phyloP scores from a whole-genome alignment of 1,284 basidiomycete species.

The Malassezia japonica region DNA sequence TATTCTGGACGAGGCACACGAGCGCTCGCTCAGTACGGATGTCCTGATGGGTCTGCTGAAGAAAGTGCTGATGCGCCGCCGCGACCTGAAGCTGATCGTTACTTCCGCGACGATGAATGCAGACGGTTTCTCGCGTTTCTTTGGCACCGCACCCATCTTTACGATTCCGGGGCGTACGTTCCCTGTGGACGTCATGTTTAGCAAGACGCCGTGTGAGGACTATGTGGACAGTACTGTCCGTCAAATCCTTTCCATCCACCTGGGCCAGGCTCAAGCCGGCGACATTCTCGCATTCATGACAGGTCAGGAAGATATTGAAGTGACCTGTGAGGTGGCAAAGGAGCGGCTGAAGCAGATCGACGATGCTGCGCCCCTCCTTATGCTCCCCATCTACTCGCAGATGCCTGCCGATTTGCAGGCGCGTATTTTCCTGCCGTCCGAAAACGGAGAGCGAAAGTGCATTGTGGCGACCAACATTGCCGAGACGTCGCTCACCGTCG shows the following conservation, averaged over 20 bases:
- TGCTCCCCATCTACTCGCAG: conserved; percentile 95
- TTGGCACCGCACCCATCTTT: conserved; percentile 85
- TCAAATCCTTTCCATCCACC: conserved; percentile 89
- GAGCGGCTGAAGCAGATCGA: conserved; percentile 85
- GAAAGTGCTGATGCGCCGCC: conserved; percentile 79
- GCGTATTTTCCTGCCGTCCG: conserved; percentile 88
- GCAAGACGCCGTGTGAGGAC: conserved; percentile 95
- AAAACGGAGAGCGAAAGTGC: conserved; percentile 88
- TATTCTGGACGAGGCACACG: conserved; percentile 94
- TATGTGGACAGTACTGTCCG: conserved; percentile 97
- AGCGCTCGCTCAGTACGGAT: conserved; percentile 87
- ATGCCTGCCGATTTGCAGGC: conserved; percentile 99
- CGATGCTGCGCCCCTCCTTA: conserved; percentile 72
- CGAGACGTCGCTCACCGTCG: conserved; percentile 87
- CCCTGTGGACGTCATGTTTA: conserved; percentile 90
- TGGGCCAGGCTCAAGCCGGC: conserved; percentile 73
- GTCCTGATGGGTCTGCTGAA: conserved; percentile 88
- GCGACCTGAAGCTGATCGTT: conserved; percentile 90
- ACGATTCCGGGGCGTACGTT: conserved; percentile 97
- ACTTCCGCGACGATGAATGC: conserved; percentile 99
- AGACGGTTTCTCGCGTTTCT: conserved; percentile 87
- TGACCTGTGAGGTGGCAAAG: conserved; percentile 49
- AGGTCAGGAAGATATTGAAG: conserved; percentile 95
- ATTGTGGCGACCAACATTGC: conserved; percentile 99
- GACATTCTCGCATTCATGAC: conserved; percentile 99